Evolutionary conservation across 2,329 filamentous ascomycete species (phyloP).

Genomic region (Colletotrichum sp.): DNA sequence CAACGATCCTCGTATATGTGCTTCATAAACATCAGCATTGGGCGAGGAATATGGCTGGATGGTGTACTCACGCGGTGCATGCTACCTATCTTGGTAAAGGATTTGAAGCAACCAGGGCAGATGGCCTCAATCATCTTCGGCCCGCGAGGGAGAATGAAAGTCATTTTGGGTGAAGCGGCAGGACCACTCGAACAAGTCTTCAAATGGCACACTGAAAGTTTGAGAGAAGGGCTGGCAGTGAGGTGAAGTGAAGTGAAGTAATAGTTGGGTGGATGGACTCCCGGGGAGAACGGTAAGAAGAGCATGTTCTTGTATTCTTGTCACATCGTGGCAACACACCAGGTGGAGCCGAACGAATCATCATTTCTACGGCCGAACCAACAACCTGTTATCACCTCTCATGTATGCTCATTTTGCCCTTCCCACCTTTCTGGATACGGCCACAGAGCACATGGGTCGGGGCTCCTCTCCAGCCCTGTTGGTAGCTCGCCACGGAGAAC

Average conservation of each 20-base stretch:
- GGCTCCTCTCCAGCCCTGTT: background rate
- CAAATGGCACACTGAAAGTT: background rate
- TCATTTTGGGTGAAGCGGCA: background rate
- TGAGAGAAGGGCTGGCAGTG: background rate
- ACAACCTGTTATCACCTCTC: background rate
- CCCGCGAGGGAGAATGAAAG: background rate
- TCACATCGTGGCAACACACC: background rate
- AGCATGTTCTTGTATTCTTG: background rate
- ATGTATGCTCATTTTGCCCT: background rate
- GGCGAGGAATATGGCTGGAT: too few species aligned
- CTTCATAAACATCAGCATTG: background rate
- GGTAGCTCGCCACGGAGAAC: background rate
- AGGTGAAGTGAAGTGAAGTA: background rate
- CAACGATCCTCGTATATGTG: constrained; percentile 6
- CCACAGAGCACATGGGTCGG: background rate
- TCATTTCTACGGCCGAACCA: background rate
- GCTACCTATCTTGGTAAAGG: constrained; percentile 5
- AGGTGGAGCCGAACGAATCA: background rate
- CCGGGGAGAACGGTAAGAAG: background rate
- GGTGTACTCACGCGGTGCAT: constrained; percentile 1
- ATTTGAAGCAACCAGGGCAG: constrained; percentile 6
- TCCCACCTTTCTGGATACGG: background rate
- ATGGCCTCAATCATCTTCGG: constrained; percentile 7
- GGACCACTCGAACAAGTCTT: background rate
- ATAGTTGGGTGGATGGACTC: background rate